Conservation (phyloP, 2,329 filamentous ascomycete genomes). For the Fusarium buxicola region DNA sequence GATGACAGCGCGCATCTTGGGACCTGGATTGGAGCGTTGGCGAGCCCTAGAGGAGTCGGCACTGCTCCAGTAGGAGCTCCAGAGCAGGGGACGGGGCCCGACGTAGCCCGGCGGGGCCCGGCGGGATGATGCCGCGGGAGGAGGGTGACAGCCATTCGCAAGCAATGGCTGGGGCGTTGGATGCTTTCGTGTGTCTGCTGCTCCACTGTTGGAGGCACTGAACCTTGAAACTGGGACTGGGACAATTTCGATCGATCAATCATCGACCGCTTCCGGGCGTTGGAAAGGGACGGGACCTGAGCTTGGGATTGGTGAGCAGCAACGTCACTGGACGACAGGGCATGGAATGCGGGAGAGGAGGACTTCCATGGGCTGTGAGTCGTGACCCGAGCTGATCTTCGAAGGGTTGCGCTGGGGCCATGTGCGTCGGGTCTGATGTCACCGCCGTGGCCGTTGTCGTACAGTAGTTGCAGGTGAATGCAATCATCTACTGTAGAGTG, state of each 20-base stretch:
- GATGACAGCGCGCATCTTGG: slow-evolving; percentile 29
- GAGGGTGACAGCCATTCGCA: slow-evolving; percentile 16
- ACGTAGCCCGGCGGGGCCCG: not conserved
- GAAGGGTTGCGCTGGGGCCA: not conserved
- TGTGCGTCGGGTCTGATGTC: slow-evolving; percentile 12
- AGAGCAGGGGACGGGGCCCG: slow-evolving; percentile 29
- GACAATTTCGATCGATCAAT: slow-evolving; percentile 18
- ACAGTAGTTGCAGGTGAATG: not conserved
- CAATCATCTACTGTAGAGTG: not conserved
- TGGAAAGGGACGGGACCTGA: not conserved
- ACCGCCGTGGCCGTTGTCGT: not conserved
- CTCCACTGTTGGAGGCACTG: slow-evolving; percentile 17
- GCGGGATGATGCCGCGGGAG: slow-evolving; percentile 25
- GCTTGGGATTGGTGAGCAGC: not conserved
- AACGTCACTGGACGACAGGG: slow-evolving; percentile 1
- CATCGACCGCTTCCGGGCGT: slow-evolving; percentile 7
- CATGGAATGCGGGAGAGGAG: slow-evolving; percentile 34
- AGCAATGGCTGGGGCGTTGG: slow-evolving; percentile 5
- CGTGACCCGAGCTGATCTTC: not conserved
- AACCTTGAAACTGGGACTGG: slow-evolving; percentile 29
- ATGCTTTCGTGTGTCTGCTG: slow-evolving; percentile 7
- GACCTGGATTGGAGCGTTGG: slow-evolving; percentile 24
- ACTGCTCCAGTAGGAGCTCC: slow-evolving; percentile 15
- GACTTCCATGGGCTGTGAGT: slow-evolving; percentile 10
- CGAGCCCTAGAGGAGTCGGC: slow-evolving; percentile 18